Conservation (phyloP, 768 basidiomycete species). For the Russula foetens region DNA sequence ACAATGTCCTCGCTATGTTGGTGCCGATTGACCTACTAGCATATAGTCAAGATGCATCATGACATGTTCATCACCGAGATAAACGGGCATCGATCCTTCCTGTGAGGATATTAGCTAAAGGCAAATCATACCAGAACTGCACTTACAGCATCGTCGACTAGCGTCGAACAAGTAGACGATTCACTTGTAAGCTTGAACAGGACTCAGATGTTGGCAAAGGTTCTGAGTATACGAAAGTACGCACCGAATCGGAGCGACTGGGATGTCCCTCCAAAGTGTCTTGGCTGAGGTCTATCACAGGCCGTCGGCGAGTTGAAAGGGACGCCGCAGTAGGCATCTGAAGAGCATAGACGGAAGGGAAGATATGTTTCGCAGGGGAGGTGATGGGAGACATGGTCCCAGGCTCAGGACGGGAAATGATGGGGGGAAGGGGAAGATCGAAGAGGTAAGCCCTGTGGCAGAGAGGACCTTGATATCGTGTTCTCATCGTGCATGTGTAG, state of each 20-base stretch:
- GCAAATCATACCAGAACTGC: neutral
- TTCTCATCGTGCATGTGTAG: constrained; percentile 7
- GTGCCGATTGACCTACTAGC: constrained; percentile 7
- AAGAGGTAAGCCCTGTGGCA: neutral
- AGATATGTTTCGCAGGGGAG: neutral
- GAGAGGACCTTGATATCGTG: constrained; percentile 14
- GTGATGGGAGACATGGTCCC: constrained; percentile 3
- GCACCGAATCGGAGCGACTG: constrained; percentile 19
- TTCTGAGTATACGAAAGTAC: neutral
- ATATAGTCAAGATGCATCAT: constrained; percentile 20
- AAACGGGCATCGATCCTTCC: constrained; percentile 6
- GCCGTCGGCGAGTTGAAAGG: constrained; percentile 2
- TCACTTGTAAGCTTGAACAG: constrained; percentile 13
- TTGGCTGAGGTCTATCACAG: constrained; percentile 14
- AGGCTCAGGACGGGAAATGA: neutral
- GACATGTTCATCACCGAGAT: constrained; percentile 14
- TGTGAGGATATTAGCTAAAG: neutral
- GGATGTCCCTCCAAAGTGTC: neutral
- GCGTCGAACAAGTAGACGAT: constrained; percentile 16
- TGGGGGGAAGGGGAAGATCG: constrained; percentile 10
- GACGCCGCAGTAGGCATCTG: neutral
- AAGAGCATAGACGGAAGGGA: neutral
- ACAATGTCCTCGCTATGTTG: neutral
- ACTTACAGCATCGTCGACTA: constrained; percentile 17
- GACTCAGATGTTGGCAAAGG: neutral